phyloP scores from a whole-genome alignment of 2,329 filamentous ascomycete genomes.

The Leptographium wingfieldii region DNA sequence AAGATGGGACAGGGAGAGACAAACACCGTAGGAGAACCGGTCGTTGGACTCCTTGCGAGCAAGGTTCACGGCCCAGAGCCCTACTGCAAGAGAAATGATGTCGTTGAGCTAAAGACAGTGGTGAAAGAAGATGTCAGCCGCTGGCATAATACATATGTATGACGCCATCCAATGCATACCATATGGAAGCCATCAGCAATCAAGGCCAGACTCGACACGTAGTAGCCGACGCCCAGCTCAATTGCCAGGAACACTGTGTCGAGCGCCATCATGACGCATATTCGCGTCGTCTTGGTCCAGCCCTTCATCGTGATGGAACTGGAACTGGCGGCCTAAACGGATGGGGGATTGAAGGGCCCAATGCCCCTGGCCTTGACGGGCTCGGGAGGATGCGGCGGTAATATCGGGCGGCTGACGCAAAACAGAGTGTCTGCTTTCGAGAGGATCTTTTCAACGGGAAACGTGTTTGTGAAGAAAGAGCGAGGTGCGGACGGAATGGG shows the following conservation, averaged over 20 bases:
- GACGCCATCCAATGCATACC: slow-evolving; percentile 36
- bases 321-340: not conserved
- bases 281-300: slow-evolving; percentile 85
- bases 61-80: slow-evolving; percentile 88
- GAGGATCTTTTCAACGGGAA: not conserved
- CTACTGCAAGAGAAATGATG: slow-evolving; percentile 85
- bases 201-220: slow-evolving; percentile 80
- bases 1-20: slow-evolving; percentile 20
- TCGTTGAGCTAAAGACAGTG: slow-evolving; percentile 62
- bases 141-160: not conserved
- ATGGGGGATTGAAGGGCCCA: not conserved
- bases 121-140: not conserved
- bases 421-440: not conserved
- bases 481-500: not conserved
- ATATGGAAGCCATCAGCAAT: slow-evolving; percentile 98
- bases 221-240: slow-evolving; percentile 74
- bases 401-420: not conserved
- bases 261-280: slow-evolving; percentile 84
- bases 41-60: slow-evolving; percentile 76
- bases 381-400: not conserved
- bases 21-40: slow-evolving; percentile 86
- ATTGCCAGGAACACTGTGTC: slow-evolving; percentile 83
- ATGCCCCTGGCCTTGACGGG: not conserved
- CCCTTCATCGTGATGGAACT: slow-evolving; percentile 29
- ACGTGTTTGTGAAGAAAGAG: not conserved